Evolutionary conservation across 1,284 basidiomycete genomes (phyloP), one percentile per base, ranked within the genome.

Genomic region (Pulchroboletus neoregius): DNA sequence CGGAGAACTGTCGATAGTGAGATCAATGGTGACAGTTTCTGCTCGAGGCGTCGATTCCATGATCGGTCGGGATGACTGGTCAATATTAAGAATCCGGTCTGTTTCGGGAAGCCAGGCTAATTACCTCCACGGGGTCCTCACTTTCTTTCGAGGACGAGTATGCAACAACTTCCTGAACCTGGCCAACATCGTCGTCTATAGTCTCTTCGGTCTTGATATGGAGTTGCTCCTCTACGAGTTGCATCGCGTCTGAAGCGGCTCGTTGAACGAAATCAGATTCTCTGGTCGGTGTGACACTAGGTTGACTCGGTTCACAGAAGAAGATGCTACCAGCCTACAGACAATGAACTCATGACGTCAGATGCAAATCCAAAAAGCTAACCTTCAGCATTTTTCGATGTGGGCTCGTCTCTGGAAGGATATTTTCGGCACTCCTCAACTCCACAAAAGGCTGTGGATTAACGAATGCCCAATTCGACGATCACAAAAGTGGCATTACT

Each of bases 1-100:
- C 3, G 65, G 57, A 34, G 55, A 42, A 4, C 43, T 37, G n/a
- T 59, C 56, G 13, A 48, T 37, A 24, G 63, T 68, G 32, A 69
- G 63, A 54, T 69, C 62, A 37, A 65, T 58, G 4, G 49, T 55
- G 7, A 50, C 18, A 11, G 22, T 35, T 36, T 53, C 31, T 13
- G 32, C 48, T 36, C 26, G 39, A 28, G 47, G 49, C n/a, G 48
- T 58, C 20, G 48, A 49, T 26, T 50, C 41, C 37, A 32, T 8
- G 6, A 39, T 28, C 12, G 36, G 43, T 31, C 22, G 20, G 35
- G 24, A 50, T 32, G 36, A 26, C 57, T 68, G 22, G 30, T 38
- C 39, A 28, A 35, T 22, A n/a, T 27, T 52, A 12, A 45, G 28
- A 39, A 37, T 34, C 12, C 15, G 27, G 22, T 33, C 15, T 35